Conservation (phyloP, 169 alveolate species). For the Eimeria praecox region DNA sequence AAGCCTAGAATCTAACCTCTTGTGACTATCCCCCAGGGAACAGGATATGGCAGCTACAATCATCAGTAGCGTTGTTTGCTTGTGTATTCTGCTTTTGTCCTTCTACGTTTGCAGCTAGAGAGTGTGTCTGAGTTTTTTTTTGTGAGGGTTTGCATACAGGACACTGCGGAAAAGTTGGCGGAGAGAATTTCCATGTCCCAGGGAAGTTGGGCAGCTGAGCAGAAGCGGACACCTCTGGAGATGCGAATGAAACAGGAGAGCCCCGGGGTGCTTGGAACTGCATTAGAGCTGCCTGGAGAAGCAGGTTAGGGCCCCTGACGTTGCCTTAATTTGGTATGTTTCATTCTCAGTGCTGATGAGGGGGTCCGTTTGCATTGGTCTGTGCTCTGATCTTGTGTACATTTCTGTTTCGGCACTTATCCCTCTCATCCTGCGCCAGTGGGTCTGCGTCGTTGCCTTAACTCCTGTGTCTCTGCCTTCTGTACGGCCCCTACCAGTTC, state of each 20-base stretch:
- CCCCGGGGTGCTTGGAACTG: background rate
- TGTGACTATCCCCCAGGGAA: background rate
- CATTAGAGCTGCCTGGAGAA: background rate
- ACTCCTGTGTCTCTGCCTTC: background rate
- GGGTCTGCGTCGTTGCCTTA: background rate
- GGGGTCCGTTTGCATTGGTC: background rate
- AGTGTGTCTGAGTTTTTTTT: background rate
- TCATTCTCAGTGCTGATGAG: background rate
- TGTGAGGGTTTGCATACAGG: background rate
- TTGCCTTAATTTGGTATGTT: background rate
- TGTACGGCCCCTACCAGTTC: background rate
- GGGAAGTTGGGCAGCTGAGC: conserved; percentile 72
- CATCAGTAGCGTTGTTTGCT: background rate
- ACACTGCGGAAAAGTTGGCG: conserved; percentile 39
- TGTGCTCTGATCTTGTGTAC: background rate
- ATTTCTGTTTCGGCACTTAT: background rate
- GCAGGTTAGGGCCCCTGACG: background rate
- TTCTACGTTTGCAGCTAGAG: background rate
- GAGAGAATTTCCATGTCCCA: conserved; percentile 64
- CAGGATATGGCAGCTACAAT: background rate
- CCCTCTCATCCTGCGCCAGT: background rate
- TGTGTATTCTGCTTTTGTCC: background rate
- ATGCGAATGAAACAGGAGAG: conserved; percentile 27
- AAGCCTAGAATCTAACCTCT: background rate
- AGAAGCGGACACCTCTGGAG: conserved; percentile 59